Percentiles rank a stretch among this genome's conserved stretches.
Conservation (phyloP, 768 basidiomycete species). For the Russula sp. region DNA sequence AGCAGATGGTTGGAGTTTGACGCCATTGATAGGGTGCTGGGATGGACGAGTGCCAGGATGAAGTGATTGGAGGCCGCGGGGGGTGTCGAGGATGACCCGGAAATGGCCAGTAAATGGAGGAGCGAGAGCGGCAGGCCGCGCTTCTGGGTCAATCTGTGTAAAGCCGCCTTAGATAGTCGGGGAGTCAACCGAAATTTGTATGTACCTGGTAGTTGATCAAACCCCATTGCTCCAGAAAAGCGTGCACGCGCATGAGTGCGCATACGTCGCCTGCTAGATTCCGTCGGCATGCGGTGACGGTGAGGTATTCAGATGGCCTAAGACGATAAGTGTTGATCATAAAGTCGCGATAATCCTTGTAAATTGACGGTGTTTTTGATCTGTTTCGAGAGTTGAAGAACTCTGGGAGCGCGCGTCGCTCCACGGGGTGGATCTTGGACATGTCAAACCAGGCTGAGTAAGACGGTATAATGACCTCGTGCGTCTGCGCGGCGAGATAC, state of each 20-base stretch:
- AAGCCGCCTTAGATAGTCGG: constrained; percentile 10
- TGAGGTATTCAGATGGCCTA: constrained; percentile 90
- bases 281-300: constrained; percentile 91
- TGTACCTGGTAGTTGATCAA: constrained; percentile 96
- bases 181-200: not conserved
- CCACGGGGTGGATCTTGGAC: constrained; percentile 86
- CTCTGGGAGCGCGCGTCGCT: constrained; percentile 88
- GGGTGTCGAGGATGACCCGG: constrained; percentile 94
- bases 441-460: constrained; percentile 99
- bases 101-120: constrained; percentile 99
- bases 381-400: constrained; percentile 96
- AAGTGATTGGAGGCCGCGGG: constrained; percentile 89
- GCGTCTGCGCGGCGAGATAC: constrained; percentile 95
- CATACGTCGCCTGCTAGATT: constrained; percentile 98
- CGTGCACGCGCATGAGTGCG: constrained; percentile 97
- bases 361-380: constrained; percentile 92
- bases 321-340: constrained; percentile 99
- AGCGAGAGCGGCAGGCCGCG: constrained; percentile 85
- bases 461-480: constrained; percentile 94
- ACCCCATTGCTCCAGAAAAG: constrained; percentile 98
- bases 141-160: constrained; percentile 89
- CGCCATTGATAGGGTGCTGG: constrained; percentile 43
- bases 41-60: constrained; percentile 70
- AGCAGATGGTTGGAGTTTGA: constrained; percentile 34
- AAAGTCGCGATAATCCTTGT: constrained; percentile 99